phyloP scores from a whole-genome alignment of 2,329 filamentous ascomycete genomes.

The Pyrenochaeta sp. region DNA sequence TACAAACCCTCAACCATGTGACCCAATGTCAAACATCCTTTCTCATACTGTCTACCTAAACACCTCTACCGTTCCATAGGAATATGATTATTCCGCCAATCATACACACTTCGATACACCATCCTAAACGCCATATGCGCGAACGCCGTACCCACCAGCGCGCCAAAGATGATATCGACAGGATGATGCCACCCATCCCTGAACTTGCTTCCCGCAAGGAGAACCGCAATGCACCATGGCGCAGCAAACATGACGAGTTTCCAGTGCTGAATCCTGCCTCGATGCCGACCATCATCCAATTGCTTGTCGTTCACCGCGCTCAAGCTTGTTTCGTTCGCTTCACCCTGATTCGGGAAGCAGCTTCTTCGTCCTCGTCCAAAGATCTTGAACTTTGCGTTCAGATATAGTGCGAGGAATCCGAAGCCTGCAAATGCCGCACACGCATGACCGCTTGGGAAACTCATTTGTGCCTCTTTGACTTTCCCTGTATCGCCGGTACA shows the following conservation, averaged over 20 bases:
- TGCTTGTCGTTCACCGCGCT: neutral
- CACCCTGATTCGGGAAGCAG: neutral
- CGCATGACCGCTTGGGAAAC: conserved; percentile 43
- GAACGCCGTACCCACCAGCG: conserved; percentile 67
- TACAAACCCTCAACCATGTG: too few relatives aligned
- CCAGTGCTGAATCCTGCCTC: conserved; percentile 68
- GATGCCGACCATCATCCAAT: neutral
- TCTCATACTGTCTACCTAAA: neutral
- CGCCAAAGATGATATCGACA: conserved; percentile 72
- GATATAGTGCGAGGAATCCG: conserved; percentile 37
- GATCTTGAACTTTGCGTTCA: conserved; percentile 40
- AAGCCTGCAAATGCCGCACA: conserved; percentile 44
- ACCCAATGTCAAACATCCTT: too few relatives aligned
- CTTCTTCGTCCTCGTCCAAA: conserved; percentile 8
- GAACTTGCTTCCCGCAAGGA: conserved; percentile 72
- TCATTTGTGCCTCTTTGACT: conserved; percentile 39
- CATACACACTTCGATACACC: conserved; percentile 57
- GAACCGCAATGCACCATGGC: conserved; percentile 68
- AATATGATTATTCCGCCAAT: conserved; percentile 26
- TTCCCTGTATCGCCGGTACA: conserved; percentile 22
- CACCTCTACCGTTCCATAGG: conserved; percentile 9
- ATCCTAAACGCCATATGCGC: conserved; percentile 70
- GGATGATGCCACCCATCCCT: conserved; percentile 75
- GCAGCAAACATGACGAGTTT: conserved; percentile 69
- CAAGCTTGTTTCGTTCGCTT: neutral